These are phyloP conservation scores for Acanthochlamys bracteata DNA, from an alignment of 106 monocot species.

Conservation along the genomic window DNA sequence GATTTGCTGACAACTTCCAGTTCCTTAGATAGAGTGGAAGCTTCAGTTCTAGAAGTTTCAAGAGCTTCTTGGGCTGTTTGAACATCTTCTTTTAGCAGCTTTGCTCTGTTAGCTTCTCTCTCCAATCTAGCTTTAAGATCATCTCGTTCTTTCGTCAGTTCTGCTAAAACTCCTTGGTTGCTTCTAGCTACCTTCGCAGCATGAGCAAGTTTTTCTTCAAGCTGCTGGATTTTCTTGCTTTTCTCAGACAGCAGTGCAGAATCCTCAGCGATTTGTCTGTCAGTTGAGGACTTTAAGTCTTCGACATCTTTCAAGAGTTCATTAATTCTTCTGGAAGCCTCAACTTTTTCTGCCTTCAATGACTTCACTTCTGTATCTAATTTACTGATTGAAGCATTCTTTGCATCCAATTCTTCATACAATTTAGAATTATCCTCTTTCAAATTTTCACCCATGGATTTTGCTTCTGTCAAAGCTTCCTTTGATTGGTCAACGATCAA, in stretches of 20 bases:
- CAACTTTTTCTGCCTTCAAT: slow-evolving; percentile 41
- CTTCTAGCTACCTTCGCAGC: slow-evolving; percentile 28
- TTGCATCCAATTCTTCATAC: slow-evolving; percentile 35
- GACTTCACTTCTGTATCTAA: slow-evolving; percentile 33
- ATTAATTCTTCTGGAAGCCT: slow-evolving; percentile 25
- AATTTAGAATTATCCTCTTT: slow-evolving; percentile 33
- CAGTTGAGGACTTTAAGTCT: slow-evolving; percentile 43
- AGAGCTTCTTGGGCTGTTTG: slow-evolving; percentile 26
- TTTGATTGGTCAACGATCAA: slow-evolving; percentile 38
- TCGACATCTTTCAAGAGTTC: slow-evolving; percentile 42
- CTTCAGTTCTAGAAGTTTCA: slow-evolving; percentile 30
- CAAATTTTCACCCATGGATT: slow-evolving; percentile 36
- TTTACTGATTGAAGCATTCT: slow-evolving; percentile 28
- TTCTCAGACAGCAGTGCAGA: slow-evolving; percentile 51
- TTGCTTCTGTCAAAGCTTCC: slow-evolving; percentile 35
- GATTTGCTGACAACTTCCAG: slow-evolving; percentile 24
- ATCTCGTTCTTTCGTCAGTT: slow-evolving; percentile 58
- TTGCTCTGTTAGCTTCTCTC: slow-evolving; percentile 26
- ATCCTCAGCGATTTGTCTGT: slow-evolving; percentile 29
- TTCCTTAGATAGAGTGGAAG: slow-evolving; percentile 32
- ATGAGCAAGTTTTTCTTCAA: slow-evolving; percentile 42
- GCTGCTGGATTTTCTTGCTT: slow-evolving; percentile 35
- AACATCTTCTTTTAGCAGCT: slow-evolving; percentile 44
- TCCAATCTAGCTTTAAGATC: slow-evolving; percentile 29
- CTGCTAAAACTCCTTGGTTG: slow-evolving; percentile 22